Conservation (phyloP, 2,329 filamentous ascomycete genomes). For the Fusarium buharicum region DNA sequence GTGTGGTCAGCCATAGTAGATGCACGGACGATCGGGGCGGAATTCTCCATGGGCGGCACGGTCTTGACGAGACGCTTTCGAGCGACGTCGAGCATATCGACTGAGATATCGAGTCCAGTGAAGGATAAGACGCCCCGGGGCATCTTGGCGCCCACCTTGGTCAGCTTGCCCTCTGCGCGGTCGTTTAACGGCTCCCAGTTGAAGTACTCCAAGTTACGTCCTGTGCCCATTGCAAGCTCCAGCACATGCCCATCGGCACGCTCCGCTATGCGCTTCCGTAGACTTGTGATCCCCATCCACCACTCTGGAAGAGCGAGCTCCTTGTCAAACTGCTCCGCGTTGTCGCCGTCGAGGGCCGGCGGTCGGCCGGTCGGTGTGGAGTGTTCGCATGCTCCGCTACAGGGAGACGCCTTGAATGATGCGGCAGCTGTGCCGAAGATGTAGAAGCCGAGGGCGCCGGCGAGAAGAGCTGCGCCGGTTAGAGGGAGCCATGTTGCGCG, state of each 20-base stretch:
- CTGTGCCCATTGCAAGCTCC: constrained; percentile 71
- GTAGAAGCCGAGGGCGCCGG: constrained; percentile 60
- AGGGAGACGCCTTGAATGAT: constrained; percentile 46
- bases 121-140: constrained; percentile 60
- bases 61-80: constrained; percentile 60
- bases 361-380: constrained; percentile 60
- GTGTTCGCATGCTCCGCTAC: constrained; percentile 48
- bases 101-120: constrained; percentile 70
- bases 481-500: constrained; percentile 57
- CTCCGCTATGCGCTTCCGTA: constrained; percentile 61
- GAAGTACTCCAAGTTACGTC: constrained; percentile 69
- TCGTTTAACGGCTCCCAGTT: constrained; percentile 60
- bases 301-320: constrained; percentile 67
- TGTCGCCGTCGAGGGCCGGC: constrained; percentile 56
- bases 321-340: constrained; percentile 67
- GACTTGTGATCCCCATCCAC: constrained; percentile 64
- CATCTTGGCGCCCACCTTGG: constrained; percentile 6
- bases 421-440: constrained; percentile 54
- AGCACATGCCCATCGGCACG: constrained; percentile 66
- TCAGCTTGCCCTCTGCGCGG: constrained; percentile 19
- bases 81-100: constrained; percentile 69
- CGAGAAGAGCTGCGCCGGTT: constrained; percentile 58
- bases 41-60: constrained; percentile 53
- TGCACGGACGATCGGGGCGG: constrained; percentile 48
- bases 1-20: constrained; percentile 50